These are phyloP conservation scores for Neurospora tetrasperma DNA, from an alignment of 495 filamentous ascomycete species.

Conservation along the genomic window DNA sequence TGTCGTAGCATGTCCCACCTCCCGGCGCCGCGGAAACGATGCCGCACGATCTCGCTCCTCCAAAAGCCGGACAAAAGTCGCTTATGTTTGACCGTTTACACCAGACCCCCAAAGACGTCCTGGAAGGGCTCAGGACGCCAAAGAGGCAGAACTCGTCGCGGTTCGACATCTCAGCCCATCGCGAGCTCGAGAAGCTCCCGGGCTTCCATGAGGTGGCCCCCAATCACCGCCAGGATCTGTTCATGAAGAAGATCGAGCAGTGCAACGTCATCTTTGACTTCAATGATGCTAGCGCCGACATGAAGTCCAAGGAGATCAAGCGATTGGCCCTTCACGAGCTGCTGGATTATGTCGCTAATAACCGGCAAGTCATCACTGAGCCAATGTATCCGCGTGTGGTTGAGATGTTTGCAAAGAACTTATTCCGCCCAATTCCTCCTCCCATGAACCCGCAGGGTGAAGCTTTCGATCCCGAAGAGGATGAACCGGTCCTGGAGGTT, in stretches of 20 bases:
- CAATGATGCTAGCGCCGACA: constrained; percentile 94
- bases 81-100: constrained; percentile 84
- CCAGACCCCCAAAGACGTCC: constrained; percentile 87
- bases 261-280: constrained; percentile 99
- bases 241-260: constrained; percentile 99
- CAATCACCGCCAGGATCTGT: constrained; percentile 88
- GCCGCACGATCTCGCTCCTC: constrained; percentile 94
- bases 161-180: constrained; percentile 93
- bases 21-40: constrained; percentile 94
- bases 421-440: constrained; percentile 93
- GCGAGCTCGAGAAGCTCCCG: constrained; percentile 92
- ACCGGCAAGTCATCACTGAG: constrained; percentile 95
- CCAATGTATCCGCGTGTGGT: constrained; percentile 98
- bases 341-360: constrained; percentile 96
- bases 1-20: constrained; percentile 71
- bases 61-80: constrained; percentile 77
- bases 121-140: constrained; percentile 89
- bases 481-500: constrained; percentile 95
- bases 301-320: constrained; percentile 99
- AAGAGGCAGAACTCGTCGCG: constrained; percentile 94
- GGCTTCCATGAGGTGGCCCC: constrained; percentile 99
- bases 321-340: constrained; percentile 91
- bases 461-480: constrained; percentile 97
- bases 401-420: constrained; percentile 98
- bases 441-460: constrained; percentile 96